Conservation (phyloP, 2,329 filamentous ascomycete species). For the Chaetomiaceae sp. region DNA sequence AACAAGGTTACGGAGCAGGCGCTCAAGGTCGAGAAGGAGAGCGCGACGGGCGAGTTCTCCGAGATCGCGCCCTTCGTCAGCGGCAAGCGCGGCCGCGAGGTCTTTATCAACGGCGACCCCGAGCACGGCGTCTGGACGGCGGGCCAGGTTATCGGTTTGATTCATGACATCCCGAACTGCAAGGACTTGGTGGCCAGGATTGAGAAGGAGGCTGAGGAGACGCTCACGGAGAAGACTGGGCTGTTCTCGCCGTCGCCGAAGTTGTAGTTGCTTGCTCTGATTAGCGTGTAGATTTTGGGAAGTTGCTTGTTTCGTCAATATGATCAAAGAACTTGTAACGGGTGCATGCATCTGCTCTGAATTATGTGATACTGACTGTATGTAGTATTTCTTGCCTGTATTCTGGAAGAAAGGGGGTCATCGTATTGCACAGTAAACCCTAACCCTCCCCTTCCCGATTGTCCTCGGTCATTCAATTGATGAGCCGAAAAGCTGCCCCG, state of each 20-base stretch:
- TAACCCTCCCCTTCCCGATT: conserved; percentile 1
- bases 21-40: conserved; percentile 76
- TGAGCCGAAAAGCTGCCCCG: conserved; percentile 11
- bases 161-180: conserved; percentile 78
- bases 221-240: conserved; percentile 49
- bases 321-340: too few relatives aligned
- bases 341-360: too few relatives aligned
- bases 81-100: conserved; percentile 83
- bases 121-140: conserved; percentile 96
- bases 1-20: conserved; percentile 85
- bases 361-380: too few relatives aligned
- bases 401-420: too few relatives aligned
- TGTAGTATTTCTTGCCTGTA: too few relatives aligned
- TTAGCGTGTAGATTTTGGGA: not conserved
- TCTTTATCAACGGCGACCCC: conserved; percentile 86
- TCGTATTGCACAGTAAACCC: not conserved
- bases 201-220: conserved; percentile 68
- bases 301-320: not conserved
- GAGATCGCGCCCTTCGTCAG: conserved; percentile 85
- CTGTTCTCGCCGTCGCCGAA: conserved; percentile 21
- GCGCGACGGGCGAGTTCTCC: conserved; percentile 77
- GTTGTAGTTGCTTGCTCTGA: conserved; percentile 14
- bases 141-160: conserved; percentile 87
- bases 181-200: conserved; percentile 64
- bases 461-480: too few relatives aligned